A percentile compares a stretch with the other conserved stretches of the same genome.
phyloP scores from a whole-genome alignment of 495 filamentous ascomycete species.

The Aspergillus indologenus region DNA sequence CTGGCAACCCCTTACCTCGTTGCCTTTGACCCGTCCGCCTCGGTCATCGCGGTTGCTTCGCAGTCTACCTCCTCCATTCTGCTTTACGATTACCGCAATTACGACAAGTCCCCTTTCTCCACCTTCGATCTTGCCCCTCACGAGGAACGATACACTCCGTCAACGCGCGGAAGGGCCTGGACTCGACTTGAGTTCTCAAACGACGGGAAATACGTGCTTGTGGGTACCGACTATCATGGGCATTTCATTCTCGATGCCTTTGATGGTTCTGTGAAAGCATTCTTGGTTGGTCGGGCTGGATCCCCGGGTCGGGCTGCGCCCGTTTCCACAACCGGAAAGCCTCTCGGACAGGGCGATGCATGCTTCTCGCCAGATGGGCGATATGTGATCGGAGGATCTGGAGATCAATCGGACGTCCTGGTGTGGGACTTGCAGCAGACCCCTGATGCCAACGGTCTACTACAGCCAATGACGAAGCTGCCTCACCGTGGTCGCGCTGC shows the following conservation, averaged over 20 bases:
- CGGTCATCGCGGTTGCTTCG: conserved; percentile 85
- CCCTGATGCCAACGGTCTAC: conserved; percentile 45
- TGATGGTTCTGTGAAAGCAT: conserved; percentile 68
- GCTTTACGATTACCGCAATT: conserved; percentile 91
- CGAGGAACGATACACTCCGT: conserved; percentile 54
- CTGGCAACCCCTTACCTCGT: conserved; percentile 75
- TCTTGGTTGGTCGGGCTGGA: conserved; percentile 48
- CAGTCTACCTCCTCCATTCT: conserved; percentile 73
- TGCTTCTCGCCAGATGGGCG: conserved; percentile 86
- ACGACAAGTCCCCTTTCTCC: conserved; percentile 83
- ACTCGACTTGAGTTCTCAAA: conserved; percentile 90
- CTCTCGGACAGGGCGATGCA: conserved; percentile 69
- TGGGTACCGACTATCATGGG: conserved; percentile 74
- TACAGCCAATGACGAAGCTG: conserved; percentile 63
- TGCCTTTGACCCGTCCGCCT: conserved; percentile 83
- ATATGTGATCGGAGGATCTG: conserved; percentile 74
- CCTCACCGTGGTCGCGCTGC: conserved; percentile 65
- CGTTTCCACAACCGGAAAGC: conserved; percentile 44
- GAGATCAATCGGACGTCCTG: conserved; percentile 64
- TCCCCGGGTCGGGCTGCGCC: conserved; percentile 45
- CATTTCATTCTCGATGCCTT: conserved; percentile 93
- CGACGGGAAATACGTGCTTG: conserved; percentile 80
- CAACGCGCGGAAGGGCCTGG: conserved; percentile 59
- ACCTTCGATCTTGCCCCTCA: conserved; percentile 71
- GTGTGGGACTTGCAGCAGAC: conserved; percentile 76